Percentiles rank a stretch among this genome's conserved stretches.
These are phyloP conservation scores for Ceratocystis variospora DNA, from an alignment of 2,329 filamentous ascomycete species.

Conservation along the genomic window DNA sequence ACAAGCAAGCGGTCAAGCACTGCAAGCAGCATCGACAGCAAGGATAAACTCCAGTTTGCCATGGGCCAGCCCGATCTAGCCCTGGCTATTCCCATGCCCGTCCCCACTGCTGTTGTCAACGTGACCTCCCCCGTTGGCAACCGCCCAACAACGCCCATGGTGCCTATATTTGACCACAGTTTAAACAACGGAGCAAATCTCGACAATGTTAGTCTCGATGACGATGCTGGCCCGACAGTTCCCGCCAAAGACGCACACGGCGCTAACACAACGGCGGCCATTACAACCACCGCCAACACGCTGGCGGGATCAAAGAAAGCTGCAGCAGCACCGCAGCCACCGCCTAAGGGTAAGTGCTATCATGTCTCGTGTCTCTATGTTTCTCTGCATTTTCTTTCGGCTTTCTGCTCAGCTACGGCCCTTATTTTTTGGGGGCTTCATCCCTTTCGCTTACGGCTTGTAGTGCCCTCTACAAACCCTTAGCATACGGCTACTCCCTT, in stretches of 20 bases:
- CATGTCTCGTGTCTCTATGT: conserved; percentile 2
- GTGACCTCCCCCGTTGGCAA: conserved; percentile 17
- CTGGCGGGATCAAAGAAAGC: neutral
- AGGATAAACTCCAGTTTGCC: conserved; percentile 17
- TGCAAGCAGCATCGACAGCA: conserved; percentile 18
- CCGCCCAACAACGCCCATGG: conserved; percentile 18
- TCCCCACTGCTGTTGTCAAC: conserved; percentile 15
- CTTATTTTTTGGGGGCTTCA: neutral
- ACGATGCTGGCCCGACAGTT: conserved; percentile 30
- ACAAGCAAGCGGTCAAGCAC: conserved; percentile 18
- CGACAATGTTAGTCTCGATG: conserved; percentile 54
- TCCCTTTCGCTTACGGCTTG: neutral
- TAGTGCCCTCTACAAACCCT: neutral
- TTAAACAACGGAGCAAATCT: conserved; percentile 36
- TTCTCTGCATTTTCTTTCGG: neutral
- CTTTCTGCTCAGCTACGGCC: neutral
- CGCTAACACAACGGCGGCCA: neutral
- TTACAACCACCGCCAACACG: no score
- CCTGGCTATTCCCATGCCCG: conserved; percentile 18
- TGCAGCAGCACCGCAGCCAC: conserved; percentile 5
- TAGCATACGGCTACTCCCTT: neutral
- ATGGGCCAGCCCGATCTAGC: conserved; percentile 17
- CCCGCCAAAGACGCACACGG: conserved; percentile 10
- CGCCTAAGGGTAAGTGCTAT: conserved; percentile 15
- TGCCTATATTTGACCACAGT: conserved; percentile 25